Base-by-base conservation (phyloP, 225 moss, liverwort and hornwort genomes). In the Lunularia cruciata region DNA sequence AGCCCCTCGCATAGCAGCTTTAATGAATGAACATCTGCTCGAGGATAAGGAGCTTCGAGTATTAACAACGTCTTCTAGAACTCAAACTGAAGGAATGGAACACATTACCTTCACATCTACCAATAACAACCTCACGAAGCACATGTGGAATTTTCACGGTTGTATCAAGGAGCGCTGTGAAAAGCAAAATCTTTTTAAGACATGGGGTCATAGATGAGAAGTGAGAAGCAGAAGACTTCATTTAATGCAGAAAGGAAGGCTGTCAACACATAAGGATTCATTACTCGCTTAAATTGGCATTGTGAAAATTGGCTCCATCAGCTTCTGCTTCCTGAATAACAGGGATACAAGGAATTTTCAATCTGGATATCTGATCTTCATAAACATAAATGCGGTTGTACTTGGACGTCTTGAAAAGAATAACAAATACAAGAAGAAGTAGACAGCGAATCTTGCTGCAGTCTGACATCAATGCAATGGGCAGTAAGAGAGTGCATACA, bases 241-340 rank as follows among this genome's bases (percentile, higher is more conserved):
- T n/a, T n/a, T n/a, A 31, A 60, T 37, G 20, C 45, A 10, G 36
- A 30, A 47, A 14, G 8, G 26, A 60, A 42, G 11, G 23, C n/a
- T 23, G 11, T 25, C 25, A 61, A 19, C 26, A 61, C 61, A 40
- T 54, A 14, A 60, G 23, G 68, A 56, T 71, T 61, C 68, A 71
- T 63, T 76, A 83, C 81, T 82, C 81, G 74, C 53, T 74, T 71
- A 82, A 68, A 74, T 86, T 81, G 48, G 95, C 92, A 61, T 92
- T 82, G 70, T 98, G 84, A 38, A 98, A 92, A 81, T 90, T 93
- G 43, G 93, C 90, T 38, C 89, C 92, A 56, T 86, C 88, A 38
- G 92, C 92, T 76, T 93, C 89, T 69, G 85, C 73, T 60, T 77
- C 83, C 67, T 83, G 83, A 18, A 63, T n/a, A 59, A 46, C 47